A percentile compares a stretch with the other conserved stretches of the same genome.
Conservation (phyloP, 2,329 filamentous ascomycete genomes). For the Sordariomycetes sp. region DNA sequence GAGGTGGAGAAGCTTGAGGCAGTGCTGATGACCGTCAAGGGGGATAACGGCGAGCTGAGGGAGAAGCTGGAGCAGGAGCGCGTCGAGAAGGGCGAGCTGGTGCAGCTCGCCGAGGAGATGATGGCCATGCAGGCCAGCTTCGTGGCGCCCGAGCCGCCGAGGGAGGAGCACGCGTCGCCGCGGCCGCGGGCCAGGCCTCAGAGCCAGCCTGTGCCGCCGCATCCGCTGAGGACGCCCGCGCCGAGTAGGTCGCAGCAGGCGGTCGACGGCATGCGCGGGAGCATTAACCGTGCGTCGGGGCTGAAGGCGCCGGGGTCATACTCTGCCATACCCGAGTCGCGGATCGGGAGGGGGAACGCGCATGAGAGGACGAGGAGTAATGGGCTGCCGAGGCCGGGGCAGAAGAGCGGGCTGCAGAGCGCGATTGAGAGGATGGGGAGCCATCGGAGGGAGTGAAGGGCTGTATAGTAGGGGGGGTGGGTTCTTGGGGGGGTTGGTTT, state of each 20-base stretch:
- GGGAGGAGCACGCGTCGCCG: neutral
- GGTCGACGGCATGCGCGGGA: constrained; percentile 35
- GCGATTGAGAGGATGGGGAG: constrained; percentile 83
- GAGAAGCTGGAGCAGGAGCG: constrained; percentile 59
- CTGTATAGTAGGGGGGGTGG: neutral
- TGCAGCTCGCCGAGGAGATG: constrained; percentile 74
- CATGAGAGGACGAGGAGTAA: constrained; percentile 32
- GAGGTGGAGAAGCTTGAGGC: constrained; percentile 63
- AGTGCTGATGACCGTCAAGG: constrained; percentile 55
- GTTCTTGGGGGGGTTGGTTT: neutral
- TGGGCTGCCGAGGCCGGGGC: constrained; percentile 19
- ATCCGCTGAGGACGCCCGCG: constrained; percentile 9
- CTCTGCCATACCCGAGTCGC: constrained; percentile 27
- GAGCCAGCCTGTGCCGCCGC: neutral
- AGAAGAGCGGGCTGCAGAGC: constrained; percentile 58
- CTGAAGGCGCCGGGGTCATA: constrained; percentile 45
- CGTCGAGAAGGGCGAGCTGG: constrained; percentile 73
- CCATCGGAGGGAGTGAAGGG: constrained; percentile 23
- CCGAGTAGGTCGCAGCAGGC: constrained; percentile 21
- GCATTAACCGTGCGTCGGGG: constrained; percentile 40
- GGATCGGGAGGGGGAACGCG: constrained; percentile 26
- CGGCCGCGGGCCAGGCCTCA: neutral
- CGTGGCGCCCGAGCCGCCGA: constrained; percentile 12
- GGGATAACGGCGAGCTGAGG: constrained; percentile 54
- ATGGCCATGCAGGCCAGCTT: constrained; percentile 49